Evolutionary conservation across 2,329 filamentous ascomycete species (phyloP), one percentile per base, ranked within the genome.

Genomic region (Graphilbum ipis-grandicollis): DNA sequence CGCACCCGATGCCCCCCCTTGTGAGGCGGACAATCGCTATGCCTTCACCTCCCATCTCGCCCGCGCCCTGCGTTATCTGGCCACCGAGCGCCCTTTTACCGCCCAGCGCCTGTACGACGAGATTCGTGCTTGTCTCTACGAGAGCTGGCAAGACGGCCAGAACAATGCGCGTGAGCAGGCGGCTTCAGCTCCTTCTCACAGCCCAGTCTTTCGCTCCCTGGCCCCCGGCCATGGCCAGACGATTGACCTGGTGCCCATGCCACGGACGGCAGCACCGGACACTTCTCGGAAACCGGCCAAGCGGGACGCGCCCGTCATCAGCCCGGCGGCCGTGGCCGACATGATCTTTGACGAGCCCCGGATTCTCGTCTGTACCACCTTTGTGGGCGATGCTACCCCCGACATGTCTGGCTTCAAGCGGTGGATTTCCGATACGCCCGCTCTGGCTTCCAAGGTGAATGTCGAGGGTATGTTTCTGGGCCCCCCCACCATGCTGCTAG

Each of bases 381-480:
- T 75, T 48, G 68, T 76, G 21, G 72, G 72, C 21, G 72, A 77
- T 45, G 68, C 71, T 3, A 76, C 68, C 44, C 62, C 70, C 12
- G 71, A 77, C 43, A 76, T 77, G 71, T 65, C 68, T 3, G 75
- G 65, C 39, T 77, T 76, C 49, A 68, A 74, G 40, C 66, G 74
- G 43, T 78, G 73, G 73, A 58, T 78, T n/a, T 65, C 71, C 33
- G 67, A 69, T 44, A 64, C 65, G 1, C 69, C 72, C 1, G 54
- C 65, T 0, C 60, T 69, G 3, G 66, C 67, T 1, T 61, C 66
- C 14, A 71, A 68, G 45, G 70, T 78, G 39, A 62, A 66, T 7
- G 71, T 78, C 5, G 73, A 78, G 48, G 73, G 71, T 44, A 77
- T 78, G 69, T 78, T 78, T 43, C 56, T 77, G 15, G 74, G 73